Evolutionary conservation across 805 yeast species (phyloP), one percentile per base, ranked within the genome.

Genomic region (Kodamaea kaohsiungensis): DNA sequence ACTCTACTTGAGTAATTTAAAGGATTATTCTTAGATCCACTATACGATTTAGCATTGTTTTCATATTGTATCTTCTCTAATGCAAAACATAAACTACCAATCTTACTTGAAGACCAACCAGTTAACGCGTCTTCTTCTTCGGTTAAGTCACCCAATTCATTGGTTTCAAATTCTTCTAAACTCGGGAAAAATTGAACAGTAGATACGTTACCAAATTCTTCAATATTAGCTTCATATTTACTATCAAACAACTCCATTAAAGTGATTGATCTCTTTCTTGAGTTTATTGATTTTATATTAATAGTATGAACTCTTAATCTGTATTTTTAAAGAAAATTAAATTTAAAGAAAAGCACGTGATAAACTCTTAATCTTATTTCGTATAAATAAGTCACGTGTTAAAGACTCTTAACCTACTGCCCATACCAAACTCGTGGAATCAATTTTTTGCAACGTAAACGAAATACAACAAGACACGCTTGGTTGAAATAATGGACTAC

Each of bases 51-150:
- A 2, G 50, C 46, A 13, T 54, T 56, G 17, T 61, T 57, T 13
- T 53, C 54, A n/a, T 53, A 56, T 33, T 71, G 70, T 10, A 67
- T 53, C 5, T 55, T 56, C 53, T 83, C 86, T 4, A 82, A 66
- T 54, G 76, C 73, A 1, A 79, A 68, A 65, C 77, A 82, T 15
- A 83, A 65, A 0, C 78, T 66, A 2, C 85, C 86, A 19, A 82
- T 77, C 53, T 72, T 71, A 18, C 59, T 60, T 10, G 74, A 66
- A 0, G 84, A 77, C 87, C 87, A 83, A 1, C 69, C 68, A 17
- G 77, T 67, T 0, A 77, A 74, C 0, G 77, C 77, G 3, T 19
- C 35, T 7, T 45, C 54, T 2, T 54, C 59, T 10, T 54, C 56
- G 0, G 16, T 49, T 27, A 37, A 16, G n/a, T 55, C 61, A 33